These are phyloP conservation scores for Aspergillus heteromorphus DNA, from an alignment of 495 filamentous ascomycete species.

Conservation along the genomic window DNA sequence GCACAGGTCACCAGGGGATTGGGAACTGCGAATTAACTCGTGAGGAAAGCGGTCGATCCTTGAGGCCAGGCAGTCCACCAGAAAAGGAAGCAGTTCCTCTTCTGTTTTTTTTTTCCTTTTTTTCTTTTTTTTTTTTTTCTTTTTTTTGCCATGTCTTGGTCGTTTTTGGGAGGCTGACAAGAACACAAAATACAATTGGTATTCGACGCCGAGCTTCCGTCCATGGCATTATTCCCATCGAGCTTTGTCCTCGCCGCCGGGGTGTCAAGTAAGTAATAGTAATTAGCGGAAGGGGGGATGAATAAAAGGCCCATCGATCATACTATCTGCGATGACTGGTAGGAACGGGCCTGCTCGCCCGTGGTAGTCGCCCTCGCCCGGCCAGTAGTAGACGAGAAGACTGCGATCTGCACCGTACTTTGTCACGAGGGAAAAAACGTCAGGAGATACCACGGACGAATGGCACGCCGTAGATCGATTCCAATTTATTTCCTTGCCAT, in stretches of 20 bases:
- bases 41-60: slow-evolving; percentile 2
- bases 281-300: slow-evolving; percentile 1
- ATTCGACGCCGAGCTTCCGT: neutral
- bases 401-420: slow-evolving; percentile 20
- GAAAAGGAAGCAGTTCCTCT: slow-evolving; percentile 11
- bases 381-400: slow-evolving; percentile 11
- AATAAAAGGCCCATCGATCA: neutral
- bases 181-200: neutral
- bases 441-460: slow-evolving; percentile 14
- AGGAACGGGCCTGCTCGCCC: neutral
- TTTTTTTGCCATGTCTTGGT: too few relatives aligned
- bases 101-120: too few relatives aligned
- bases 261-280: neutral
- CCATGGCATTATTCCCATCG: neutral
- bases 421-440: slow-evolving; percentile 22
- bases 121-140: too few relatives aligned
- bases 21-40: neutral
- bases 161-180: slow-evolving; percentile 5
- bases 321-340: neutral
- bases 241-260: neutral
- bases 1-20: neutral
- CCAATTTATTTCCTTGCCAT: slow-evolving; percentile 16
- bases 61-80: slow-evolving; percentile 5
- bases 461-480: slow-evolving; percentile 13
- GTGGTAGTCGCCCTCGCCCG: neutral